Evolutionary conservation across 805 yeast species (phyloP).

Genomic region (Cyberlindnera nakhonratchasimensis): DNA sequence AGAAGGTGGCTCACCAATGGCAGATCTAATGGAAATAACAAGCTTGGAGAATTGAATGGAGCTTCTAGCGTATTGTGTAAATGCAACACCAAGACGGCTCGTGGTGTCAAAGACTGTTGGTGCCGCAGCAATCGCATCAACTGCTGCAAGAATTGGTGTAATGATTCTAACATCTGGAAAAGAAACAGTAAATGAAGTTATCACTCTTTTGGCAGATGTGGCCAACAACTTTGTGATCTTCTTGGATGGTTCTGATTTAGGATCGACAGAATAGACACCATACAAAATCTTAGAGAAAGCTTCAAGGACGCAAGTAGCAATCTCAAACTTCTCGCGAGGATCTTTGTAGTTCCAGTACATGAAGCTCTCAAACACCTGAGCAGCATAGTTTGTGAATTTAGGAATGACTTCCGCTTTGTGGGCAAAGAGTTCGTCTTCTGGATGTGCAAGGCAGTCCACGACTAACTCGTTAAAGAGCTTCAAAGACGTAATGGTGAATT

Average conservation of each 20-base stretch:
- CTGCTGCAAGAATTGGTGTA: conserved; percentile 47
- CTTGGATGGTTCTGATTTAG: conserved; percentile 31
- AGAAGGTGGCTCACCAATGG: conserved; percentile 50
- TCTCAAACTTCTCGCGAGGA: conserved; percentile 53
- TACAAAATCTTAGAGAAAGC: conserved; percentile 53
- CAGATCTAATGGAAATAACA: conserved; percentile 54
- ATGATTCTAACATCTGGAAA: conserved; percentile 51
- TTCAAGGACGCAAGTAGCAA: conserved; percentile 53
- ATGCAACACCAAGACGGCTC: conserved; percentile 46
- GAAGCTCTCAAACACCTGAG: conserved; percentile 74
- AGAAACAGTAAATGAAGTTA: conserved; percentile 53
- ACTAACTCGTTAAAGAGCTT: conserved; percentile 52
- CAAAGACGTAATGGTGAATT: conserved; percentile 59
- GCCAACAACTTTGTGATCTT: conserved; percentile 50
- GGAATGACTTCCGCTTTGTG: conserved; percentile 52
- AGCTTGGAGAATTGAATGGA: conserved; percentile 55
- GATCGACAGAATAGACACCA: conserved; percentile 53
- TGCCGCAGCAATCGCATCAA: conserved; percentile 43
- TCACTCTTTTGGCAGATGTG: conserved; percentile 46
- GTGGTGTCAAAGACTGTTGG: conserved; percentile 36
- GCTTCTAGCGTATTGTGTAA: conserved; percentile 45
- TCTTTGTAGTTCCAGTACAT: conserved; percentile 62
- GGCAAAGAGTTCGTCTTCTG: conserved; percentile 35
- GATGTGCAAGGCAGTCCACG: conserved; percentile 40
- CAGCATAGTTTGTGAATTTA: conserved; percentile 49